phyloP scores from a whole-genome alignment of 768 basidiomycete genomes.

The Candolleomyces eurysporus region DNA sequence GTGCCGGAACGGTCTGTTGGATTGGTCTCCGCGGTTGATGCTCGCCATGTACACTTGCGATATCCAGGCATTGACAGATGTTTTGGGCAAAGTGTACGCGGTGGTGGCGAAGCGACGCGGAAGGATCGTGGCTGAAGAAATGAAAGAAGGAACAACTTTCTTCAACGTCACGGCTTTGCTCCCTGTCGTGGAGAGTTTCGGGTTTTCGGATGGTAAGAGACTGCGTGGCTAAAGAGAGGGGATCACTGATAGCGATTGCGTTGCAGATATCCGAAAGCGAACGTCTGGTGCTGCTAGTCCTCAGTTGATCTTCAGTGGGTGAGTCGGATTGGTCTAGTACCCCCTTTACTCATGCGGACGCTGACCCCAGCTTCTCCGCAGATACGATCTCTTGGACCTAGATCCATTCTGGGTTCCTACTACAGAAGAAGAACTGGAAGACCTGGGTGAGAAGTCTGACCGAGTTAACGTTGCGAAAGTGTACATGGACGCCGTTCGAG shows the following conservation, averaged over 20 bases:
- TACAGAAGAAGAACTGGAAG: conserved; percentile 94
- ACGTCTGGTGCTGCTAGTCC: conserved; percentile 98
- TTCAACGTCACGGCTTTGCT: conserved; percentile 89
- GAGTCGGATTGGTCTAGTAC: too few relatives aligned
- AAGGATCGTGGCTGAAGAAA: conserved; percentile 92
- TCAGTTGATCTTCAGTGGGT: conserved; percentile 82
- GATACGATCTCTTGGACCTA: conserved; percentile 92
- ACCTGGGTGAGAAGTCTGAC: conserved; percentile 95
- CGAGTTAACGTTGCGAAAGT: conserved; percentile 87
- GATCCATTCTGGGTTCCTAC: conserved; percentile 99
- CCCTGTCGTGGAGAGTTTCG: conserved; percentile 96
- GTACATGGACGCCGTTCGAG: conserved; percentile 89
- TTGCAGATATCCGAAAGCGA: conserved; percentile 86
- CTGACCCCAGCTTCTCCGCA: conserved; percentile 25
- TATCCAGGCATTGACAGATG: conserved; percentile 96
- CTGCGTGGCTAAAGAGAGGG: background rate
- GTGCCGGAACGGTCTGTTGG: conserved; percentile 84
- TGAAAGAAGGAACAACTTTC: conserved; percentile 96
- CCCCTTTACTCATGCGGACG: too few relatives aligned
- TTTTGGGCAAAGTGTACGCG: conserved; percentile 95
- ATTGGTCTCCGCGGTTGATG: conserved; percentile 97
- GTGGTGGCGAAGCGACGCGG: conserved; percentile 92
- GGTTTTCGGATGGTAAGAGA: conserved; percentile 87
- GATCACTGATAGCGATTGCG: background rate
- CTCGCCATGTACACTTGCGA: conserved; percentile 99